Percentiles rank a stretch among this genome's conserved stretches.
Conservation (phyloP, 73 alveolate species). For the Tetrahymena borealis region DNA sequence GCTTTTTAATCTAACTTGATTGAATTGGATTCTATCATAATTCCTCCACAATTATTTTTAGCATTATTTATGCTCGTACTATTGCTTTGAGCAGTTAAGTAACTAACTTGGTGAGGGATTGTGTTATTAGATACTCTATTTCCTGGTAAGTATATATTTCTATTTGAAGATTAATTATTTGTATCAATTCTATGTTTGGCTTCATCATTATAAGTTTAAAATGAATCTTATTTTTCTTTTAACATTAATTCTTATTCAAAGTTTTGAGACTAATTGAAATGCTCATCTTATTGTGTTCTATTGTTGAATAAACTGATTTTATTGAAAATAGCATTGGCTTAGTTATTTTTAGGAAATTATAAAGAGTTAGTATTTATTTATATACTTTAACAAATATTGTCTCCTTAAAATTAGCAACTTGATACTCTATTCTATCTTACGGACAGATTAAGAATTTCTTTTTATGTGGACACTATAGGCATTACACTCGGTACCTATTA, state of each 20-base stretch:
- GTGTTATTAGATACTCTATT: background rate
- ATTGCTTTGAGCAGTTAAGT: background rate
- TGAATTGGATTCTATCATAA: background rate
- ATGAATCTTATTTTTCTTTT: background rate
- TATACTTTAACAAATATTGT: background rate
- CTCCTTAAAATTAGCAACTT: background rate
- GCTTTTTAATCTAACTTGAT: background rate
- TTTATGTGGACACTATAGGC: background rate
- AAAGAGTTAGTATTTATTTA: background rate
- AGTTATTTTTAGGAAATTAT: background rate
- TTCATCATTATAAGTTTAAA: background rate
- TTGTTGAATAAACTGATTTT: background rate
- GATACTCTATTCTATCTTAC: background rate
- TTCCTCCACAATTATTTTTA: background rate
- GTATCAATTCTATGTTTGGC: background rate
- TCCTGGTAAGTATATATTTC: background rate
- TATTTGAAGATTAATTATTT: background rate
- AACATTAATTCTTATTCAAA: background rate
- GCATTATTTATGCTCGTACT: background rate
- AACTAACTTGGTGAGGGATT: background rate
- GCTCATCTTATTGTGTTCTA: background rate
- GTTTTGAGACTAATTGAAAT: background rate
- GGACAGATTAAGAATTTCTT: background rate
- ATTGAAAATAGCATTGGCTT: background rate
- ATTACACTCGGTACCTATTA: background rate